A percentile compares a stretch with the other conserved stretches of the same genome.
phyloP scores from a whole-genome alignment of 305 asterid genomes.

The Solanum hybrid region DNA sequence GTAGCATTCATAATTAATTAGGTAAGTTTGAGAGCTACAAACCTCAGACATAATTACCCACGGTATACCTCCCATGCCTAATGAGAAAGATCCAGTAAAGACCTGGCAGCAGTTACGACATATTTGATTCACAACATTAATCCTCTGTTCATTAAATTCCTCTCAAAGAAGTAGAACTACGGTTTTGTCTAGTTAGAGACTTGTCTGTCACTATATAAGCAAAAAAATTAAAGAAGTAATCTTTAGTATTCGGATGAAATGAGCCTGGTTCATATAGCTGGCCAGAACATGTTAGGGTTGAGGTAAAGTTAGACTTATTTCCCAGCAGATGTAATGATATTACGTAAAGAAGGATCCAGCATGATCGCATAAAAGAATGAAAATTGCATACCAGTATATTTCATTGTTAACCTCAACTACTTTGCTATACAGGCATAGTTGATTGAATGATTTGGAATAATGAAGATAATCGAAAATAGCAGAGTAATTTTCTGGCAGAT shows the following conservation, averaged over 20 bases:
- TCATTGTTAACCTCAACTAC: not conserved
- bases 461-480: not conserved
- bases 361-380: not conserved
- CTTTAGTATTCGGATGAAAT: not conserved
- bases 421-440: not conserved
- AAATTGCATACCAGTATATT: not conserved
- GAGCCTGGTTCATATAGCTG: not conserved
- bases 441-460: not conserved
- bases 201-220: not conserved
- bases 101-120: constrained; percentile 29
- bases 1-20: not conserved
- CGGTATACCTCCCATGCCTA: constrained; percentile 93
- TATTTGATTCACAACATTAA: not conserved
- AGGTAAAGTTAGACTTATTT: not conserved
- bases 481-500: not conserved
- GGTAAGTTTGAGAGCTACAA: not conserved
- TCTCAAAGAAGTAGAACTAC: not conserved
- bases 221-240: not conserved
- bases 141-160: not conserved
- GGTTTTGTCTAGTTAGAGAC: not conserved
- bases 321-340: not conserved
- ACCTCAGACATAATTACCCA: constrained; percentile 99
- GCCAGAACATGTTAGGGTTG: not conserved
- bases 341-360: not conserved
- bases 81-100: constrained; percentile 67